Conservation (phyloP, 1,284 basidiomycete species). For the Moesziomyces sp. region DNA sequence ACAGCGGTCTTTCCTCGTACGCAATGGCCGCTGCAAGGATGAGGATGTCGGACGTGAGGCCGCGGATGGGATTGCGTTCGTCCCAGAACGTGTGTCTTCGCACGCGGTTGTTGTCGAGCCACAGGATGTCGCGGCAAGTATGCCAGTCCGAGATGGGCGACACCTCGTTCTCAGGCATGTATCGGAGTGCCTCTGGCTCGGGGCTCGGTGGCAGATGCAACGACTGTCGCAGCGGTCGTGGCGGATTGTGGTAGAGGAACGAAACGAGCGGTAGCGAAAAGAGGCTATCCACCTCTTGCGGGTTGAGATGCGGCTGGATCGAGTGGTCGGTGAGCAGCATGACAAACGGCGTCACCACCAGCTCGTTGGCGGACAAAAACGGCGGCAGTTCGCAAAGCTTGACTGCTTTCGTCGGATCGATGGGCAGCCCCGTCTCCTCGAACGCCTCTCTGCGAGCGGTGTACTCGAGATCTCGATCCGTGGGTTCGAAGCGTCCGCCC, state of each 20-base stretch:
- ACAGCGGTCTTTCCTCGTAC: conserved; percentile 39
- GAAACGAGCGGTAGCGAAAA: conserved; percentile 60
- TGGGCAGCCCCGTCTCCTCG: conserved; percentile 64
- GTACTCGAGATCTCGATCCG: conserved; percentile 54
- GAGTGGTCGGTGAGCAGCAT: conserved; percentile 51
- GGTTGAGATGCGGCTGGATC: conserved; percentile 52
- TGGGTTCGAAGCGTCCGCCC: conserved; percentile 60
- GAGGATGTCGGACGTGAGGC: conserved; percentile 61
- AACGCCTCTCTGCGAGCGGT: conserved; percentile 60
- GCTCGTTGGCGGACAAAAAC: conserved; percentile 63
- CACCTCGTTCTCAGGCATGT: conserved; percentile 52
- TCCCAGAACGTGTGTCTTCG: conserved; percentile 64
- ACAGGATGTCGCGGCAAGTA: conserved; percentile 58
- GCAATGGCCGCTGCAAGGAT: conserved; percentile 58
- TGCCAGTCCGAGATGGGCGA: conserved; percentile 63
- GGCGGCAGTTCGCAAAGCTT: conserved; percentile 59
- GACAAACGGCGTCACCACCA: conserved; percentile 64
- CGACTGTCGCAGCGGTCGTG: conserved; percentile 19
- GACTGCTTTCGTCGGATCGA: conserved; percentile 40
- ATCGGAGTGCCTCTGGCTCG: conserved; percentile 28
- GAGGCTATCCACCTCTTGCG: conserved; percentile 54
- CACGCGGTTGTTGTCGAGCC: conserved; percentile 51
- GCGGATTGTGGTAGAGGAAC: conserved; percentile 57
- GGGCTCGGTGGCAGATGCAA: conserved; percentile 36
- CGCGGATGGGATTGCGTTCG: conserved; percentile 59